Base-by-base conservation (phyloP, 1,284 basidiomycete species). In the Apiotrichum siamense region DNA sequence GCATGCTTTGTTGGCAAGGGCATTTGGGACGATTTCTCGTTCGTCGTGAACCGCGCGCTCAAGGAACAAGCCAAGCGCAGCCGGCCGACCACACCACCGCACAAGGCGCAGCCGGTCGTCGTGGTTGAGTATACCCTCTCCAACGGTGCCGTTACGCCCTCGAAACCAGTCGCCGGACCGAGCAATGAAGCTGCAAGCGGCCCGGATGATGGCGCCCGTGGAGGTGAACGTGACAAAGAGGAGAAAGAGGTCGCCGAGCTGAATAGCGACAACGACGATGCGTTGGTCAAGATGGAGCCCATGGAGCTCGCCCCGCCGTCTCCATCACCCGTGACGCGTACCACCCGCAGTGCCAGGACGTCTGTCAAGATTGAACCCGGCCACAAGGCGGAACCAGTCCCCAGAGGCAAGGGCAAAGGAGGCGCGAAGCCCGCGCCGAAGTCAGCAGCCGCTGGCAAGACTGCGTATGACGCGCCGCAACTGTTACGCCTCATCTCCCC, bases 1-100 rank as follows among this genome's bases (percentile, higher is more conserved):
- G 78, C 86, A 0, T 85, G 84, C 58, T 86, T 87, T 61, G 82
- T 87, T 5, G 86, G 86, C 0, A 79, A 86, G 51, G 79, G 78
- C 31, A 87, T 88, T 27, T 84, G 84, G 70, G 77, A 81, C 31
- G 73, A 75, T 7, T 77, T 82, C 49, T 78, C 78, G 48, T 63
- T 63, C 9, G 71, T 74, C 3, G 64, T 72, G 10, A 42, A 23
- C 37, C 46, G 21, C 7, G n/a, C 17, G 33, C 20, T 35, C n/a
- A 40, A 47, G 36, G 47, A 36, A 33, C 31, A 17, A 11, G 24
- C 18, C 20, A 38, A 7, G n/a, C 31, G 15, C 10, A 9, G 10
- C 10, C 29, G 29, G 29, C 29, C 10, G 29, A 31, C 10, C 10
- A 15, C 29, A 15, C 29, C 27, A 24, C 42, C 20, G 21, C 37